A percentile compares a stretch with the other conserved stretches of the same genome.
phyloP scores from a whole-genome alignment of 176 grass and related monocot genomes.

The Cocos nucifera region DNA sequence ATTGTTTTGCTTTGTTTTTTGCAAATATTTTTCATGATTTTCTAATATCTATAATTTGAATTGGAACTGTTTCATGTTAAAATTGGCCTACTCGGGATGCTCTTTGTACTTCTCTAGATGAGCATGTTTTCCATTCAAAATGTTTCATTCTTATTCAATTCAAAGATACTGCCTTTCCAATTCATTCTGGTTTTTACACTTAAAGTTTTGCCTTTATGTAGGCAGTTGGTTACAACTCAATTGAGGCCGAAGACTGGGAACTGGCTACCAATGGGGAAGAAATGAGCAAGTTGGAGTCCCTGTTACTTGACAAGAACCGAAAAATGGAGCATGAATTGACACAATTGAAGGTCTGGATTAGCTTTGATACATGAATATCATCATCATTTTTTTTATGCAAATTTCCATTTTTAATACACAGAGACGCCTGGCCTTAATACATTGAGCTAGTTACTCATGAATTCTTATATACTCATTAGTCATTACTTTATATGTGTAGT shows the following conservation, averaged over 20 bases:
- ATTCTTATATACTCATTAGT: too few species aligned
- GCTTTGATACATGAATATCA: conserved; percentile 3
- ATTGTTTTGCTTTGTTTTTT: too few species aligned
- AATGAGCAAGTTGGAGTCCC: conserved; percentile 98
- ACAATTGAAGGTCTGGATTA: conserved; percentile 66
- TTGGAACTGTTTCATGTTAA: too few species aligned
- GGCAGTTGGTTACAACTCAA: conserved; percentile 99
- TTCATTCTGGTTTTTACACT: conserved; percentile 19
- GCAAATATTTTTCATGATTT: too few species aligned
- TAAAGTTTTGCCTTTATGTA: conserved; percentile 16
- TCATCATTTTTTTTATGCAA: background rate
- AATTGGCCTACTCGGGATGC: too few species aligned
- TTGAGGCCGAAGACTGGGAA: conserved; percentile 99
- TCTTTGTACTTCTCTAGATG: too few species aligned
- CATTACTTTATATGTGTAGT: too few species aligned
- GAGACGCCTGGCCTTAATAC: too few species aligned
- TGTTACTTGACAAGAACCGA: conserved; percentile 96
- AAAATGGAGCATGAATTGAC: conserved; percentile 99
- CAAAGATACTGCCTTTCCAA: background rate
- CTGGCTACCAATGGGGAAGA: conserved; percentile 93
- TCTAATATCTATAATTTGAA: too few species aligned
- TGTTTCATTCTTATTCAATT: too few species aligned
- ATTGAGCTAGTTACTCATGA: too few species aligned
- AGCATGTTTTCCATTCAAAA: too few species aligned
- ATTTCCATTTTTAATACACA: background rate